Conservation (phyloP, 371 early-diverging fungal species). For the Lichtheimia ornata region DNA sequence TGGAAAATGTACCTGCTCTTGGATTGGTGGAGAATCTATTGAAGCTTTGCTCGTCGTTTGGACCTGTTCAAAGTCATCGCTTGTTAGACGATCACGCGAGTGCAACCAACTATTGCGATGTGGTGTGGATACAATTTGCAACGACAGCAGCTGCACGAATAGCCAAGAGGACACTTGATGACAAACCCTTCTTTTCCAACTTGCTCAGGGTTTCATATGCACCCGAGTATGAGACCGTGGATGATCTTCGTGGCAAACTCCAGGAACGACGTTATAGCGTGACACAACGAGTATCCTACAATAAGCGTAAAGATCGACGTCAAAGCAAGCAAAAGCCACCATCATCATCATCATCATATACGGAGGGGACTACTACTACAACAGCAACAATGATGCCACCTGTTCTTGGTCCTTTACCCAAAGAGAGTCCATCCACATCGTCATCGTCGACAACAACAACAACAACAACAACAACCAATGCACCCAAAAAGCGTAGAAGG, state of each 20-base stretch:
- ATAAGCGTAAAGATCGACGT: not conserved
- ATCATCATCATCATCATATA: conserved; percentile 1
- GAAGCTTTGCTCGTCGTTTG: conserved; percentile 31
- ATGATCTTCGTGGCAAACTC: conserved; percentile 52
- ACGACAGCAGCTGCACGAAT: conserved; percentile 32
- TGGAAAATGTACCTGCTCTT: conserved; percentile 50
- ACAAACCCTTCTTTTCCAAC: conserved; percentile 43
- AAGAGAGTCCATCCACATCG: no score
- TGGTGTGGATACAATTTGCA: conserved; percentile 33
- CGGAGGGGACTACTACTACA: not conserved
- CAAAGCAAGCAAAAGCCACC: not conserved
- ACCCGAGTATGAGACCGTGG: conserved; percentile 51
- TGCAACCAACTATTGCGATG: conserved; percentile 35
- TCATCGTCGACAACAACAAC: not conserved
- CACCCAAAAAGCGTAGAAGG: conserved; percentile 3
- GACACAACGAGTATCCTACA: not conserved
- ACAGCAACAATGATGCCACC: not conserved
- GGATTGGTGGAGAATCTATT: conserved; percentile 36
- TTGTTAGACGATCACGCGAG: conserved; percentile 33
- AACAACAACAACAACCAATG: not conserved
- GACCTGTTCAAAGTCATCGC: conserved; percentile 29
- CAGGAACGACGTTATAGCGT: conserved; percentile 20
- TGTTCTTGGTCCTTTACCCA: not conserved
- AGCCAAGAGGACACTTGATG: conserved; percentile 48
- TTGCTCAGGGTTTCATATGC: conserved; percentile 47